Evolutionary conservation across 2,329 filamentous ascomycete genomes (phyloP).

Genomic region (Pestalotiopsis sp.): DNA sequence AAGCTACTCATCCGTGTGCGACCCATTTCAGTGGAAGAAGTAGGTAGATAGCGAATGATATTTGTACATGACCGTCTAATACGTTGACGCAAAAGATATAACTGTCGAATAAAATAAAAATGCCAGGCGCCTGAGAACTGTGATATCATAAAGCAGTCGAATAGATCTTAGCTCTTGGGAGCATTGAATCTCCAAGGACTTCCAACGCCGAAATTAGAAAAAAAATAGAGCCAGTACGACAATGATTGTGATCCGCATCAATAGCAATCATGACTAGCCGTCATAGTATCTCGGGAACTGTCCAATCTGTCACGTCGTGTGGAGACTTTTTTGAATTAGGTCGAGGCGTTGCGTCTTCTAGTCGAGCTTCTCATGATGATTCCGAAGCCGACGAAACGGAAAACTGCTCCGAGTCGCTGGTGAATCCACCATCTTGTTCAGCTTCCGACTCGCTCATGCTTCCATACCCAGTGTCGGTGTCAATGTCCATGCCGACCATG

Average conservation of each 20-base stretch:
- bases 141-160: background rate
- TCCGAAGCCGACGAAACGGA: background rate
- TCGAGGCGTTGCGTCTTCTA: background rate
- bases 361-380: background rate
- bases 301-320: background rate
- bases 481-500: constrained; percentile 61
- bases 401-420: constrained; percentile 11
- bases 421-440: constrained; percentile 16
- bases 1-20: background rate
- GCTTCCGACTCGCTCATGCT: constrained; percentile 55
- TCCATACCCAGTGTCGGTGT: constrained; percentile 58
- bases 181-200: background rate
- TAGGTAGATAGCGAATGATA: background rate
- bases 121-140: background rate
- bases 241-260: background rate
- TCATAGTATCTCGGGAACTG: no score
- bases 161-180: background rate
- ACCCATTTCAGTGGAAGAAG: background rate
- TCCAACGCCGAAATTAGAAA: background rate
- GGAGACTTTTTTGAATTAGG: background rate
- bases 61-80: constrained; percentile 5
- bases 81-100: background rate
- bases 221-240: background rate
- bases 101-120: background rate
- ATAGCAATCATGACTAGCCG: no score